A percentile compares a stretch with the other conserved stretches of the same genome.
Evolutionary conservation across 352 stramenopile species (phyloP).

Genomic region (Phytophthora fragariaefolia): DNA sequence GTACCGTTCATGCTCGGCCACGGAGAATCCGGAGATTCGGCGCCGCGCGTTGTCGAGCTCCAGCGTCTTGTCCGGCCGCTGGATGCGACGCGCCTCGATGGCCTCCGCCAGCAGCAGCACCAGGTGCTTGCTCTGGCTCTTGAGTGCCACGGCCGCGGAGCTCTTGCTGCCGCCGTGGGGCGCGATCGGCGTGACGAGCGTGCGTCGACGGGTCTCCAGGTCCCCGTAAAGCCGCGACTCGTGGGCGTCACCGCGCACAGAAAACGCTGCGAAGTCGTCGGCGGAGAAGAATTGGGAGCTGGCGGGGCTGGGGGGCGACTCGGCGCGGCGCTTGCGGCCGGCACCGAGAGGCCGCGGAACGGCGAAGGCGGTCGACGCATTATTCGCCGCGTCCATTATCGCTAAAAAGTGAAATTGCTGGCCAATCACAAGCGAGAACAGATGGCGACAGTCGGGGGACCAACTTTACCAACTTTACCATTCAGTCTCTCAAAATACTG

Average conservation of each 20-base stretch:
- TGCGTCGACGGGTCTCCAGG: constrained; percentile 35
- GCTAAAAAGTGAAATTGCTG: too few relatives aligned
- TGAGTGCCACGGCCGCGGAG: not conserved
- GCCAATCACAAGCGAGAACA: too few relatives aligned
- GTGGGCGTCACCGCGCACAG: constrained; percentile 28
- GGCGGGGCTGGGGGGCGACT: not conserved
- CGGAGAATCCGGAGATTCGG: constrained; percentile 54
- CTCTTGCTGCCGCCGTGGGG: not conserved
- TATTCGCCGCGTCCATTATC: constrained; percentile 16
- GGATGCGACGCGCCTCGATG: constrained; percentile 17
- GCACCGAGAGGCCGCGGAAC: constrained; percentile 52
- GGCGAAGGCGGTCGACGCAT: constrained; percentile 40
- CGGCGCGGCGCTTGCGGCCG: constrained; percentile 50
- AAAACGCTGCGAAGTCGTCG: constrained; percentile 48
- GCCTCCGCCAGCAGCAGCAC: constrained; percentile 42
- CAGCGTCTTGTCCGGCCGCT: constrained; percentile 17
- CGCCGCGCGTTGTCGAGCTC: constrained; percentile 47
- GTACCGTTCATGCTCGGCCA: constrained; percentile 62
- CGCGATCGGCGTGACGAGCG: constrained; percentile 20
- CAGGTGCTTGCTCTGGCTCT: constrained; percentile 39
- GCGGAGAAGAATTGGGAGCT: constrained; percentile 42
- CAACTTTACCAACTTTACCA: too few relatives aligned
- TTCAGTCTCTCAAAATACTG: too few relatives aligned
- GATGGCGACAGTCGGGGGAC: too few relatives aligned
- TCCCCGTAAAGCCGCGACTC: constrained; percentile 36